Evolutionary conservation across 1,139 yeast genomes (phyloP), one percentile per base, ranked within the genome.

Genomic region (Pichia sp.): DNA sequence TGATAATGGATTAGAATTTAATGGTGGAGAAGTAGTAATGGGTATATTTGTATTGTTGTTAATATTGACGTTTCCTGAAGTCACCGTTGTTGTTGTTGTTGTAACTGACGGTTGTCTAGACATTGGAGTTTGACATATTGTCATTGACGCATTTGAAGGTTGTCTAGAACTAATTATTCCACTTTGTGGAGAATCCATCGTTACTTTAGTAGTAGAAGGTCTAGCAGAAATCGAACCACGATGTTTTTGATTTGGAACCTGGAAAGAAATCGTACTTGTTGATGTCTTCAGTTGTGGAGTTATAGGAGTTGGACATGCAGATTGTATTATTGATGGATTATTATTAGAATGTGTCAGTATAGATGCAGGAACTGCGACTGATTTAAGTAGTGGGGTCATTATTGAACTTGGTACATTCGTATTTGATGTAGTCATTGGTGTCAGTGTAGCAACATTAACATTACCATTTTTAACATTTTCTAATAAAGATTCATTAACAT

Each of bases 221-320:
- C 68, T 57, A 2, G 70, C 66, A 40, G 74, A 68, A 39, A 73
- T 71, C 3, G 78, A 72, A 15, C 76, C 75, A 41, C 79, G 56
- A 48, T 72, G 75, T 41, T 65, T 65, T 31, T 57, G 63, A n/a
- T 50, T 55, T n/a, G 55, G 56, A 14, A 54, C 55, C 37, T 57
- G 60, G 38, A 58, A 58, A 2, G 61, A 57, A 15, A 58, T 53
- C 3, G 61, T 46, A 15, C 58, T 46, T 15, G 46, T 33, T 3
- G 52, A 43, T 11, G 41, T 24, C 33, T 50, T 52, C 36, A 50
- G 26, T 4, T 49, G 40, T 8, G 46, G 43, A 8, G 52, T 36
- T 2, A 20, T 22, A 9, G 45, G 42, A 7, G 42, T 41, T 21
- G 42, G 29, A 28, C 29, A 16, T 19, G 47, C 22, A n/a, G n/a